phyloP scores from a whole-genome alignment of 225 moss, liverwort and hornwort species.

The Takakia lepidozioides region DNA sequence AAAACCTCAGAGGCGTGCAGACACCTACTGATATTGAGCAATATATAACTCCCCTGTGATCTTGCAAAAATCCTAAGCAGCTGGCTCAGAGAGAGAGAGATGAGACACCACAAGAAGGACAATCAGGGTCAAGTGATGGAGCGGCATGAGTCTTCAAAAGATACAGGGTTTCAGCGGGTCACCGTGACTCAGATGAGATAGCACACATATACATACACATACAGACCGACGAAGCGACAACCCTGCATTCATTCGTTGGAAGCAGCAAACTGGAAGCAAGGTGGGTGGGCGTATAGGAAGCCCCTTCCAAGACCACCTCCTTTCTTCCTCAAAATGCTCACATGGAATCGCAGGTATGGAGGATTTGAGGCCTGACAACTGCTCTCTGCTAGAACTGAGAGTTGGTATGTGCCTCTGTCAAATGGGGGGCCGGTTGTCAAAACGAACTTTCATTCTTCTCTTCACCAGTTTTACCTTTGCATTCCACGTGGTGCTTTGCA shows the following conservation, averaged over 20 bases:
- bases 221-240: slow-evolving; percentile 27
- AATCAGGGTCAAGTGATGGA: slow-evolving; percentile 4
- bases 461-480: slow-evolving; percentile 93
- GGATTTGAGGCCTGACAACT: slow-evolving; percentile 44
- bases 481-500: slow-evolving; percentile 94
- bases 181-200: slow-evolving; percentile 37
- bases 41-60: slow-evolving; percentile 29
- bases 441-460: slow-evolving; percentile 58
- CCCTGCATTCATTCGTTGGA: slow-evolving; percentile 19
- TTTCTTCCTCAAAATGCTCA: slow-evolving; percentile 32
- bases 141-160: slow-evolving; percentile 9
- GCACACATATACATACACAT: slow-evolving; percentile 29
- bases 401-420: slow-evolving; percentile 43
- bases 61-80: slow-evolving; percentile 15
- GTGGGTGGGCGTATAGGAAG: slow-evolving; percentile 21
- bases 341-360: too few relatives aligned
- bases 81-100: slow-evolving; percentile 21
- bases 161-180: slow-evolving; percentile 24
- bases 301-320: slow-evolving; percentile 22
- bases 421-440: slow-evolving; percentile 62
- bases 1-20: slow-evolving; percentile 17
- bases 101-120: slow-evolving; percentile 14
- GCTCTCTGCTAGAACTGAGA: slow-evolving; percentile 44
- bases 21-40: slow-evolving; percentile 23
- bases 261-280: slow-evolving; percentile 29